Percentiles rank a stretch among this genome's conserved stretches.
Evolutionary conservation across 73 alveolate genomes (phyloP).

Genomic region (Symbiodinium natans): DNA sequence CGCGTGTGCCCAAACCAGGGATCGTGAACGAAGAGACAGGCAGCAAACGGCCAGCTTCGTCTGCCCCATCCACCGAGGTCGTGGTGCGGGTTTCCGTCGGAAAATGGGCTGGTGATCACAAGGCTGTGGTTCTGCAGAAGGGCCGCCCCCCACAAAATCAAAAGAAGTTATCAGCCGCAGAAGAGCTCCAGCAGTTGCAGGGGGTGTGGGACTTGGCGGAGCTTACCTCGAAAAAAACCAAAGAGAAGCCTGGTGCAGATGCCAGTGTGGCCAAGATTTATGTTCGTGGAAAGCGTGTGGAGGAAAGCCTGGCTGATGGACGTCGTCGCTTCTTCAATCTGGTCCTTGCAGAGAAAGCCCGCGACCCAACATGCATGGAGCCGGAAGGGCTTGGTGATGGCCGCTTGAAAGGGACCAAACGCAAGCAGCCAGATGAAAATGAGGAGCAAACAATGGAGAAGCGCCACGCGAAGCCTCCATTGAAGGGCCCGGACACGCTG

Average conservation of each 20-base stretch:
- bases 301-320: not conserved
- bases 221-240: not conserved
- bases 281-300: conserved; percentile 70
- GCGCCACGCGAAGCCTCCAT: conserved; percentile 40
- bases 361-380: not conserved
- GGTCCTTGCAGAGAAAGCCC: conserved; percentile 71
- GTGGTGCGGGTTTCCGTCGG: not conserved
- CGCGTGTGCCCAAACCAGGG: not conserved
- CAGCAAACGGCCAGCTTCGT: not conserved
- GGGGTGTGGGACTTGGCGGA: conserved; percentile 45
- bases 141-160: not conserved
- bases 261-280: not conserved
- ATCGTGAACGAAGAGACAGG: not conserved
- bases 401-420: not conserved
- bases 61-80: not conserved
- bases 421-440: not conserved
- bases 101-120: not conserved
- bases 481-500: conserved; percentile 19
- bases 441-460: not conserved
- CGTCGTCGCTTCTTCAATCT: conserved; percentile 35
- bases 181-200: conserved; percentile 65
- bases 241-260: not conserved
- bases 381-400: not conserved
- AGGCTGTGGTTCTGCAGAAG: not conserved
- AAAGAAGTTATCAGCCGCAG: not conserved